These are phyloP conservation scores for Akanthomyces dipterigenus DNA, from an alignment of 2,329 filamentous ascomycete genomes.

Conservation along the genomic window DNA sequence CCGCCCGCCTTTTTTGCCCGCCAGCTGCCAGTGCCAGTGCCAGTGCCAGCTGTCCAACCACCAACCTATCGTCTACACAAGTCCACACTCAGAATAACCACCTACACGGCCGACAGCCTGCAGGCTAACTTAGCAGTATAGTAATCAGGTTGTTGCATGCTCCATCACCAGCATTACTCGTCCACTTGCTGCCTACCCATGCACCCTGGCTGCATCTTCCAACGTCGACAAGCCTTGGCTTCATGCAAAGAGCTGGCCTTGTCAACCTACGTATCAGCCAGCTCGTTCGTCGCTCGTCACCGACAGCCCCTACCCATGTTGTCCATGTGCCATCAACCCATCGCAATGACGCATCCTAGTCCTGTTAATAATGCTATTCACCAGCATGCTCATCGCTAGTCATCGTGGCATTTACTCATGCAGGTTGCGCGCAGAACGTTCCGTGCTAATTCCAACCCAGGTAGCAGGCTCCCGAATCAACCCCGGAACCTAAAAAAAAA, in stretches of 20 bases:
- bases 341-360: constrained; percentile 5
- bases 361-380: not conserved
- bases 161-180: not conserved
- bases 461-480: not conserved
- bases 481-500: not conserved
- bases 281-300: not conserved
- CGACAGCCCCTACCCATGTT: not conserved
- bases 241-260: not conserved
- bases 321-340: not conserved
- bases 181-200: not conserved
- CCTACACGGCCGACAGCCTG: not conserved
- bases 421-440: not conserved
- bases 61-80: too few relatives aligned
- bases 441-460: not conserved
- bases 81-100: too few relatives aligned
- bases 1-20: not conserved
- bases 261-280: not conserved
- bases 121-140: not conserved
- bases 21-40: constrained; percentile 3
- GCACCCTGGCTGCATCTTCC: constrained; percentile 7
- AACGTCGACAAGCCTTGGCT: constrained; percentile 5
- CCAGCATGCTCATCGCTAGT: not conserved
- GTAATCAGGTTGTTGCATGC: not conserved
- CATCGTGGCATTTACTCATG: not conserved
- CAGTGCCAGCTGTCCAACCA: not conserved